Base-by-base conservation (phyloP, 352 stramenopile genomes). In the Phytophthora podocarpi region DNA sequence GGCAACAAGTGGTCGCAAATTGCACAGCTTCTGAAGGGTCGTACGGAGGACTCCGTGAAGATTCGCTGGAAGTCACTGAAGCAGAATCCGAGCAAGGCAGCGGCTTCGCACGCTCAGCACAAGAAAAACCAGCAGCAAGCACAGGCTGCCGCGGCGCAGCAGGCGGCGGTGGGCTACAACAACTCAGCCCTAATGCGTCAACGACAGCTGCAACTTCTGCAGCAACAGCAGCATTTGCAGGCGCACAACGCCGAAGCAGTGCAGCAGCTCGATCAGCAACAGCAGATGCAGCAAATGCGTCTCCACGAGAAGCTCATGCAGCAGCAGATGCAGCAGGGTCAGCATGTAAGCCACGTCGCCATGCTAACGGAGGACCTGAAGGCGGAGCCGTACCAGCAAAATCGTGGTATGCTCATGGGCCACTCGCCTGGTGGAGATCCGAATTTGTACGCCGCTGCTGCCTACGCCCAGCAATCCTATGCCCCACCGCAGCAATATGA, bases 1-100 rank as follows among this genome's bases (percentile, higher is more conserved):
- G 97, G 97, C 31, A 99, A 98, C 74, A 96, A 96, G 48, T 99
- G 97, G 97, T 97, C 92, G 1, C 89, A 98, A 59, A 98, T 99
- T 68, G 89, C 97, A 15, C 96, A 98, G 63, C 76, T 96, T 31
- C 70, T 98, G 4, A 87, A 89, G 40, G 95, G 93, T 2, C 82
- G 93, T 18, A 96, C 87, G 2, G 91, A 98, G 32, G 93, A 98
- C 64, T 94, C 92, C n/a, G 91, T 98, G 20, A 98, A 98, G 71
- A 98, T 97, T 50, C 80, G 90, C 11, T 98, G 86, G 86, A 96
- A 95, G 53, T 93, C 83, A 40, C 64, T 95, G 18, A 91, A 95
- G 74, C 85, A 95, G 53, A 95, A 95, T 60, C 85, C 85, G 7
- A 81, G 76, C 21, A 92, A 92, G 54, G 85, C 85, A 2, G 83